A percentile compares a stretch with the other conserved stretches of the same genome.
phyloP scores from a whole-genome alignment of 2,329 filamentous ascomycete genomes.

The Colletotrichum acutatum region DNA sequence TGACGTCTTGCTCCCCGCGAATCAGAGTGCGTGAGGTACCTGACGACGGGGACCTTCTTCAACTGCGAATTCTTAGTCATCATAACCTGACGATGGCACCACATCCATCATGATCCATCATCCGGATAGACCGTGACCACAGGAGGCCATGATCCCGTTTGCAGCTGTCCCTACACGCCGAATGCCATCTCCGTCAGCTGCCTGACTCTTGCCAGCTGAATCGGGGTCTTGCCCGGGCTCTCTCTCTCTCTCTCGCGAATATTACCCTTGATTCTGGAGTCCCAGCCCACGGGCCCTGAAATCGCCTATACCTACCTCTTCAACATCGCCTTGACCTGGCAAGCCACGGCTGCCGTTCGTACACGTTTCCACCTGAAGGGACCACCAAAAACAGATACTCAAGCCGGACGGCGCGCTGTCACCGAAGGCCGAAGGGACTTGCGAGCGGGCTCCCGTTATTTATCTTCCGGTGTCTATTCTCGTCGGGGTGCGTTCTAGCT shows the following conservation, averaged over 20 bases:
- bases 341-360: constrained; percentile 15
- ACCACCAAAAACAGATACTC: constrained; percentile 11
- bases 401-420: constrained; percentile 20
- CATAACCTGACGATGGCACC: not conserved
- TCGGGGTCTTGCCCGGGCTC: not conserved
- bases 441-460: not conserved
- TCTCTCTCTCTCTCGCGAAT: not conserved
- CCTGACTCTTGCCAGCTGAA: not conserved
- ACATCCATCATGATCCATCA: not conserved
- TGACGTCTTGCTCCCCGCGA: constrained; percentile 1
- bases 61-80: not conserved
- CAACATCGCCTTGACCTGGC: not conserved
- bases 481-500: not conserved
- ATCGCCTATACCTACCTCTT: not conserved
- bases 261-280: not conserved
- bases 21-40: not conserved
- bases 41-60: not conserved
- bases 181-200: not conserved
- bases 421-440: constrained; percentile 17
- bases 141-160: not conserved
- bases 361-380: constrained; percentile 9
- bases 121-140: not conserved
- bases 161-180: not conserved
- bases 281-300: not conserved
- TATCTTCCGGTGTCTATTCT: constrained; percentile 18